These are phyloP conservation scores for Tuber melanosporum DNA, from an alignment of 495 filamentous ascomycete genomes.

Conservation along the genomic window DNA sequence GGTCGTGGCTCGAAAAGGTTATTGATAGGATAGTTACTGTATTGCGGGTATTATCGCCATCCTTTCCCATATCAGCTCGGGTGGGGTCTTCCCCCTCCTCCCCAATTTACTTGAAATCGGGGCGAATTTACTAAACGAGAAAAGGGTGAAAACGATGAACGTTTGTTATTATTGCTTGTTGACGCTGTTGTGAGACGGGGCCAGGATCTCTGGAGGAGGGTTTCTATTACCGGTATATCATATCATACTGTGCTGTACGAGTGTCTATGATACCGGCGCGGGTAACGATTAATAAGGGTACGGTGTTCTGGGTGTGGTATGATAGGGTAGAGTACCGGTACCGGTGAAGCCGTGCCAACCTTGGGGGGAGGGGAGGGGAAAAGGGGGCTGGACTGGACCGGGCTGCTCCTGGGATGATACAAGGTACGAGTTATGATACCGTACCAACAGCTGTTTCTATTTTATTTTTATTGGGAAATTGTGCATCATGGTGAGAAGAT, in stretches of 20 bases:
- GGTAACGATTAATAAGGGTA: too few relatives aligned
- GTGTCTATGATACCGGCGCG: too few relatives aligned
- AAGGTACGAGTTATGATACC: neutral
- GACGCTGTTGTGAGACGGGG: neutral
- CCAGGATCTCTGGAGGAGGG: too few relatives aligned
- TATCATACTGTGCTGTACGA: too few relatives aligned
- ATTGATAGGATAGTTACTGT: neutral
- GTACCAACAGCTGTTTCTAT: too few relatives aligned
- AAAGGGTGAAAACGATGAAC: neutral
- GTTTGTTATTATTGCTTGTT: neutral
- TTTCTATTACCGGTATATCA: too few relatives aligned
- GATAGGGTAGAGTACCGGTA: too few relatives aligned
- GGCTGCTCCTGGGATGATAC: too few relatives aligned
- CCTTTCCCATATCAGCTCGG: neutral
- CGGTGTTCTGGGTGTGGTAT: too few relatives aligned
- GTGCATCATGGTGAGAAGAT: too few relatives aligned
- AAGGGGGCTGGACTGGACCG: too few relatives aligned
- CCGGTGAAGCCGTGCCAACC: neutral
- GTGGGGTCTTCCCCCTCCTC: neutral
- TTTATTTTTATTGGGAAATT: too few relatives aligned
- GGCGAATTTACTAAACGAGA: neutral
- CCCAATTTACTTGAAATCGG: slow-evolving; percentile 1
- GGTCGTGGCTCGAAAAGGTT: neutral
- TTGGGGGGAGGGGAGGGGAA: neutral
- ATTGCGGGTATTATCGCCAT: neutral